Evolutionary conservation across 1,284 basidiomycete species (phyloP).

Genomic region (Exsudoporus floridanus): DNA sequence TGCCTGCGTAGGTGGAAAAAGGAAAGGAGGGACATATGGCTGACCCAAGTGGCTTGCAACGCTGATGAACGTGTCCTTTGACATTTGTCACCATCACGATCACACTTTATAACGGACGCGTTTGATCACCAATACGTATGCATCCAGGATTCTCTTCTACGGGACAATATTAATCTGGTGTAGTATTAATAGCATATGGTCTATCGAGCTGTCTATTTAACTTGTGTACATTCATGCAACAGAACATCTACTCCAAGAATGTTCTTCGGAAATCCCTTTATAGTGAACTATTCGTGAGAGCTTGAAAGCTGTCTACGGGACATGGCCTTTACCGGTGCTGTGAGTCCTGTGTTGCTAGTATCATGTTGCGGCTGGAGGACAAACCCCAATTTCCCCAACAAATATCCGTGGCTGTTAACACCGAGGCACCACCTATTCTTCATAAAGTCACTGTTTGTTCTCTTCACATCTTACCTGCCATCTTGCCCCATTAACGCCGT

Average conservation of each 20-base stretch:
- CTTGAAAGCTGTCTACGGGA: neutral
- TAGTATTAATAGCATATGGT: neutral
- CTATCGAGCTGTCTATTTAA: constrained; percentile 2
- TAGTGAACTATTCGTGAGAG: neutral
- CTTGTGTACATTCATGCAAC: neutral
- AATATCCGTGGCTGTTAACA: neutral
- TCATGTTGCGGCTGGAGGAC: neutral
- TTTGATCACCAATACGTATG: constrained; percentile 1
- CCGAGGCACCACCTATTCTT: neutral
- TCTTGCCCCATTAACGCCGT: neutral
- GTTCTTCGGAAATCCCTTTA: neutral
- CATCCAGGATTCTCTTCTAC: neutral
- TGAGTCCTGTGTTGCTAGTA: constrained; percentile 16
- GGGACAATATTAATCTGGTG: constrained; percentile 13
- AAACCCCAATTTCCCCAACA: neutral
- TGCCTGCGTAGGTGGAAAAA: constrained; percentile 29
- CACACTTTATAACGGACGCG: neutral
- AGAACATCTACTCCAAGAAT: neutral
- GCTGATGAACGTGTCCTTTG: constrained; percentile 19
- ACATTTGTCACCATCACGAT: neutral
- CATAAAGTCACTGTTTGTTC: neutral
- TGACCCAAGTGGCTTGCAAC: constrained; percentile 31
- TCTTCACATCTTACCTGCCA: constrained; percentile 20
- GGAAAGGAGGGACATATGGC: constrained; percentile 35
- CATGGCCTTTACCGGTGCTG: constrained; percentile 3